Conservation (phyloP, 2,329 filamentous ascomycete genomes). For the Pseudogymnoascus sp. region DNA sequence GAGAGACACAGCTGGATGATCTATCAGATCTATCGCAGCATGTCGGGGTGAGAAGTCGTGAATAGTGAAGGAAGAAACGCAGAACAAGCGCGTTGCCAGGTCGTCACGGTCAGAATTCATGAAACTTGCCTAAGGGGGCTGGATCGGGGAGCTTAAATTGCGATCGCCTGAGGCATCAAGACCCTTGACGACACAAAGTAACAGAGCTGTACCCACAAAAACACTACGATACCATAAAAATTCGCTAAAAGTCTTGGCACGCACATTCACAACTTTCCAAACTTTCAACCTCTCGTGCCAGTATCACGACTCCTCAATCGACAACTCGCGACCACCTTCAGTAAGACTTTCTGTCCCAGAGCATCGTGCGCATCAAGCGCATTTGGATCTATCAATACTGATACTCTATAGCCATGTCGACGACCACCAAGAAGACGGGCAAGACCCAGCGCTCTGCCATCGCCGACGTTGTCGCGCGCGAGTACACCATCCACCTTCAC, state of each 20-base stretch:
- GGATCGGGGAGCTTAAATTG: conserved; percentile 2
- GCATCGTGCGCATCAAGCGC: not conserved
- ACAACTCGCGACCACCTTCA: conserved; percentile 21
- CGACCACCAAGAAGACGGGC: conserved; percentile 57
- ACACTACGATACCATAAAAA: not conserved
- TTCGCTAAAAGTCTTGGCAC: conserved; percentile 9
- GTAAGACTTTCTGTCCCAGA: conserved; percentile 16
- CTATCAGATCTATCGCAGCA: conserved; percentile 1
- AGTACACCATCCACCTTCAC: conserved; percentile 99
- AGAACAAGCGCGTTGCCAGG: not conserved
- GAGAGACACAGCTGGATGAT: conserved; percentile 1
- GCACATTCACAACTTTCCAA: conserved; percentile 15
- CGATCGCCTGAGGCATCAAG: conserved; percentile 3
- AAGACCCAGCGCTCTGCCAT: conserved; percentile 83
- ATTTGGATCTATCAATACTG: not conserved
- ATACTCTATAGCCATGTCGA: conserved; percentile 52
- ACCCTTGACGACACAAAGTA: not conserved
- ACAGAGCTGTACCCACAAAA: not conserved
- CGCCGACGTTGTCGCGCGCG: conserved; percentile 96
- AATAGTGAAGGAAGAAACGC: not conserved
- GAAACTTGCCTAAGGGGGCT: conserved; percentile 6
- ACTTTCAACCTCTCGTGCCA: conserved; percentile 12
- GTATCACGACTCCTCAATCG: conserved; percentile 18
- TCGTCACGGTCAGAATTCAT: conserved; percentile 1
- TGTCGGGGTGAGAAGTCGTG: not conserved